Conservation (phyloP, 73 alveolate genomes). For the Paramecium primaurelia region DNA sequence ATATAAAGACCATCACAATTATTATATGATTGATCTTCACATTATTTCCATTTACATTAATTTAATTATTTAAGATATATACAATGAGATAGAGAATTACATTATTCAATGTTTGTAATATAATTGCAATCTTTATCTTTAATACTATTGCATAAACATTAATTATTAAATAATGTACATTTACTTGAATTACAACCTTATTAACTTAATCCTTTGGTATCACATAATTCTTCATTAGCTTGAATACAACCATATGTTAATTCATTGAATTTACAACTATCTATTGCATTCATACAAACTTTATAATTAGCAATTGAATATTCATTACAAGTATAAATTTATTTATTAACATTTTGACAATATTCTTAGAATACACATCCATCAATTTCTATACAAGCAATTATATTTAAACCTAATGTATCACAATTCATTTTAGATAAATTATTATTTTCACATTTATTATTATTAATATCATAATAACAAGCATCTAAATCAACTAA, state of each 20-base stretch:
- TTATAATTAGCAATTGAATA: not conserved
- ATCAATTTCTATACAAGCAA: not conserved
- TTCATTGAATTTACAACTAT: not conserved
- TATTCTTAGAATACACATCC: not conserved
- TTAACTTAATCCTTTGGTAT: not conserved
- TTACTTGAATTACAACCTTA: not conserved
- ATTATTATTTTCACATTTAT: not conserved
- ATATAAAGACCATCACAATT: not conserved
- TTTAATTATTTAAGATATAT: not conserved
- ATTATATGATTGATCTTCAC: not conserved
- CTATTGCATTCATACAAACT: not conserved
- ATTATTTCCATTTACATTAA: not conserved
- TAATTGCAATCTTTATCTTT: not conserved
- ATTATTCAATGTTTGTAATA: not conserved
- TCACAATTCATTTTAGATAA: not conserved
- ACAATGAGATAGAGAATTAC: not conserved
- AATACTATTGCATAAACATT: not conserved
- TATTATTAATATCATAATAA: not conserved
- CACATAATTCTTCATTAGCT: not conserved
- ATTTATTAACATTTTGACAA: not conserved
- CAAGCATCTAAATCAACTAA: slow-evolving; percentile 21
- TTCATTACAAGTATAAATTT: not conserved
- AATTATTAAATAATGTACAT: not conserved
- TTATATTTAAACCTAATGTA: not conserved
- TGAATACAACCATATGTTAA: not conserved